Conservation (phyloP, 345 rosid genomes). For the Rhizophora mangle region DNA sequence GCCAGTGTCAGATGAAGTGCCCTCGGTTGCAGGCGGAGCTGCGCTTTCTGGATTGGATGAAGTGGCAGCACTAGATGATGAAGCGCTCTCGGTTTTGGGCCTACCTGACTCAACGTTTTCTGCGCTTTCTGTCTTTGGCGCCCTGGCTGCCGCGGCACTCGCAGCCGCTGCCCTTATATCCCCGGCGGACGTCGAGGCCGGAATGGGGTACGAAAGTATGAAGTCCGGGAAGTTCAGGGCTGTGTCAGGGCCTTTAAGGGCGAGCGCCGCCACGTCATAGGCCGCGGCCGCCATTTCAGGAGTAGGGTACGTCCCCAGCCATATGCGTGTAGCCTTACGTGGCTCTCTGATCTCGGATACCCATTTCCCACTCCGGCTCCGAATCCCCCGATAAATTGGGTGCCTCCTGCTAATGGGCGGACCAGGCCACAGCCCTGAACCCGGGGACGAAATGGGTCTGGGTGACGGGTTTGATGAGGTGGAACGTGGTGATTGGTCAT, state of each 20-base stretch:
- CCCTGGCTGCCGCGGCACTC: constrained; percentile 43
- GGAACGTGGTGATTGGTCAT: constrained; percentile 17
- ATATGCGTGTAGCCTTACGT: constrained; percentile 59
- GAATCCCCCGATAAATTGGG: constrained; percentile 48
- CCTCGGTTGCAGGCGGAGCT: constrained; percentile 17
- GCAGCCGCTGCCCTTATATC: constrained; percentile 61
- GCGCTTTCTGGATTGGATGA: background rate
- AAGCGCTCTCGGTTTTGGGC: background rate
- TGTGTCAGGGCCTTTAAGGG: constrained; percentile 62
- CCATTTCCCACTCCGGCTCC: constrained; percentile 73
- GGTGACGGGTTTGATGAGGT: constrained; percentile 20
- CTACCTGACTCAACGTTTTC: constrained; percentile 14
- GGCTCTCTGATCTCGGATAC: constrained; percentile 84
- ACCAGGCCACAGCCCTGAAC: background rate
- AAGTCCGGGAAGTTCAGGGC: constrained; percentile 53
- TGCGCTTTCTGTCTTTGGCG: background rate
- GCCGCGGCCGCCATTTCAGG: constrained; percentile 78
- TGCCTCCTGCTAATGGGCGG: constrained; percentile 32
- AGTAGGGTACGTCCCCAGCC: constrained; percentile 43
- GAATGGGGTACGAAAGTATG: constrained; percentile 44
- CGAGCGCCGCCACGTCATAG: constrained; percentile 68
- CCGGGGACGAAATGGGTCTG: constrained; percentile 16
- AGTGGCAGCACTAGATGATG: constrained; percentile 19
- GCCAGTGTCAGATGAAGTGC: background rate
- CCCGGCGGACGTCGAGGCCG: constrained; percentile 43